A percentile compares a stretch with the other conserved stretches of the same genome.
Conservation (phyloP, 2,329 filamentous ascomycete genomes). For the Chaetothyriales sp. region DNA sequence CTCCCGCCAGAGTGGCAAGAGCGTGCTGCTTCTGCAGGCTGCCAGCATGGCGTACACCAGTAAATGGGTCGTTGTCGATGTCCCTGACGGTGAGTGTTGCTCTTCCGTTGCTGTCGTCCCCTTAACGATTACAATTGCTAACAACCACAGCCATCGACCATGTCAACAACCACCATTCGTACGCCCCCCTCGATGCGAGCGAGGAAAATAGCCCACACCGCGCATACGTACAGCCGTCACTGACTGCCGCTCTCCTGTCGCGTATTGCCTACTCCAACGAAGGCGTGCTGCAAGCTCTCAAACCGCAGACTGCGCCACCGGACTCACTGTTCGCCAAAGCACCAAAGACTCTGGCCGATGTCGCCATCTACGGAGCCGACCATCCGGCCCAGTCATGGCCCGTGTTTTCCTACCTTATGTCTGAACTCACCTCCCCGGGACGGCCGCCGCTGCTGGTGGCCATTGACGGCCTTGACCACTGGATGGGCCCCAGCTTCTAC, state of each 20-base stretch:
- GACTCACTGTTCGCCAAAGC: constrained; percentile 37
- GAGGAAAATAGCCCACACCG: constrained; percentile 2
- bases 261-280: constrained; percentile 60
- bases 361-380: constrained; percentile 53
- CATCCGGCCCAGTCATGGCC: constrained; percentile 67
- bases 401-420: constrained; percentile 66
- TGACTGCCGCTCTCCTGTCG: constrained; percentile 58
- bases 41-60: constrained; percentile 68
- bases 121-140: neutral
- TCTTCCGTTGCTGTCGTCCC: constrained; percentile 9
- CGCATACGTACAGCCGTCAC: constrained; percentile 61
- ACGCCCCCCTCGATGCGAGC: constrained; percentile 45
- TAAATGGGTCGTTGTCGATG: constrained; percentile 74
- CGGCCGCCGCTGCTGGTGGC: constrained; percentile 55
- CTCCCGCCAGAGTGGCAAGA: constrained; percentile 66
- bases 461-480: constrained; percentile 64
- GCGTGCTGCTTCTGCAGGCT: constrained; percentile 67
- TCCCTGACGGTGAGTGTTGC: constrained; percentile 63
- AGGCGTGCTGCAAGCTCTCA: constrained; percentile 41
- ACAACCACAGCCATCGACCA: constrained; percentile 54
- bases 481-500: constrained; percentile 68
- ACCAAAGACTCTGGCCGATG: constrained; percentile 47
- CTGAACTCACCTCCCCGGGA: constrained; percentile 49
- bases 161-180: constrained; percentile 65
- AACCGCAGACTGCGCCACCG: constrained; percentile 39